Percentiles rank a stretch among this genome's conserved stretches.
Evolutionary conservation across 352 stramenopile species (phyloP).

Genomic region (Globisporangium acanthophoron): DNA sequence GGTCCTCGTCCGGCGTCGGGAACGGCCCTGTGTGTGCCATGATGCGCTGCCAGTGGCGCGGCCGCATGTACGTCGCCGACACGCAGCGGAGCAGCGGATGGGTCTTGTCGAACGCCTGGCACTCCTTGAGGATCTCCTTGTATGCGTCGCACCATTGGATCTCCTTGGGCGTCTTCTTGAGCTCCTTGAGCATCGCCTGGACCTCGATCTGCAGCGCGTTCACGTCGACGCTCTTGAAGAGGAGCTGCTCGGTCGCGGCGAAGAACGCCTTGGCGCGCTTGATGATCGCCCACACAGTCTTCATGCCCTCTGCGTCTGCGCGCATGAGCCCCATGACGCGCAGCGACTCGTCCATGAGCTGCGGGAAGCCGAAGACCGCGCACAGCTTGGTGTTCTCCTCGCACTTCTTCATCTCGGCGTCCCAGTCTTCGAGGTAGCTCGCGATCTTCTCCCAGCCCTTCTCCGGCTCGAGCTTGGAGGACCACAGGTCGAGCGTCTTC

Average conservation of each 20-base stretch:
- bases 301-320: constrained; percentile 65
- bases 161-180: constrained; percentile 92
- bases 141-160: constrained; percentile 92
- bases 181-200: constrained; percentile 91
- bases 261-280: constrained; percentile 77
- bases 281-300: constrained; percentile 77
- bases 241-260: constrained; percentile 54
- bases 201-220: constrained; percentile 94
- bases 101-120: constrained; percentile 82
- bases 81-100: constrained; percentile 76
- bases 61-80: constrained; percentile 87
- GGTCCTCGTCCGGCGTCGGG: constrained; percentile 90
- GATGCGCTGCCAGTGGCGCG: constrained; percentile 92
- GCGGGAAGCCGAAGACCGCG: constrained; percentile 92
- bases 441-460: constrained; percentile 84
- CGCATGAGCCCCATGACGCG: constrained; percentile 88
- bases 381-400: constrained; percentile 91
- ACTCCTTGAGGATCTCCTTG: constrained; percentile 75
- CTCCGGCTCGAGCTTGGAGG: constrained; percentile 69
- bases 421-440: constrained; percentile 73
- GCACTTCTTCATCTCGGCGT: constrained; percentile 88
- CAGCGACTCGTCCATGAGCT: constrained; percentile 89
- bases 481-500: constrained; percentile 84
- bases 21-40: constrained; percentile 89
- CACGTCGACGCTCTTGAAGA: constrained; percentile 91